Evolutionary conservation across 768 basidiomycete genomes (phyloP).

Genomic region (Naganishia antarctica): DNA sequence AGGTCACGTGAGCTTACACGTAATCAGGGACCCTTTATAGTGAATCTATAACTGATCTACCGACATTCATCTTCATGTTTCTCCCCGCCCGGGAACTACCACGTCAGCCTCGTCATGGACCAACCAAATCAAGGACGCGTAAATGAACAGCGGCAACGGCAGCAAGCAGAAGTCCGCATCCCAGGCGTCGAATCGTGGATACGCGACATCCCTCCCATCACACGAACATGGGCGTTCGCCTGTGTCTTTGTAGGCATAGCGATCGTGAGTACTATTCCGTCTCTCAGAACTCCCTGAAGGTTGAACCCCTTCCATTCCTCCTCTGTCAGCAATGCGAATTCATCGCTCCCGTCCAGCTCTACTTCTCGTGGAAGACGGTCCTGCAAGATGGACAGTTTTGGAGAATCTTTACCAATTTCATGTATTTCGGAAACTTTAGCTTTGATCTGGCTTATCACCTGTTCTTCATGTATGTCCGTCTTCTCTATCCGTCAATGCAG

Average conservation of each 20-base stretch:
- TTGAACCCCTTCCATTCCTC: too few relatives aligned
- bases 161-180: slow-evolving; percentile 12
- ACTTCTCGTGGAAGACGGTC: slow-evolving; percentile 81
- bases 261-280: slow-evolving; percentile 63
- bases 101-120: too few relatives aligned
- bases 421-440: slow-evolving; percentile 90
- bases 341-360: slow-evolving; percentile 83
- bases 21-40: too few relatives aligned
- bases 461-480: slow-evolving; percentile 92
- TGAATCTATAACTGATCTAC: too few relatives aligned
- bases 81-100: too few relatives aligned
- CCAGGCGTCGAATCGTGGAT: slow-evolving; percentile 81
- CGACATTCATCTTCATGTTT: too few relatives aligned
- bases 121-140: neutral
- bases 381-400: slow-evolving; percentile 78
- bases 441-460: slow-evolving; percentile 94
- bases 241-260: slow-evolving; percentile 75
- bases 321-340: slow-evolving; percentile 97
- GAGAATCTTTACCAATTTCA: slow-evolving; percentile 84
- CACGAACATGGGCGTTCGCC: slow-evolving; percentile 75
- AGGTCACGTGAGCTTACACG: too few relatives aligned
- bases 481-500: too few relatives aligned
- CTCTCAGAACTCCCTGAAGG: too few relatives aligned
- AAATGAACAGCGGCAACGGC: slow-evolving; percentile 1
- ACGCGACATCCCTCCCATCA: slow-evolving; percentile 83